These are phyloP conservation scores for Amborella trichopoda DNA, from an alignment of 164 flowering plant genomes.

Conservation along the genomic window DNA sequence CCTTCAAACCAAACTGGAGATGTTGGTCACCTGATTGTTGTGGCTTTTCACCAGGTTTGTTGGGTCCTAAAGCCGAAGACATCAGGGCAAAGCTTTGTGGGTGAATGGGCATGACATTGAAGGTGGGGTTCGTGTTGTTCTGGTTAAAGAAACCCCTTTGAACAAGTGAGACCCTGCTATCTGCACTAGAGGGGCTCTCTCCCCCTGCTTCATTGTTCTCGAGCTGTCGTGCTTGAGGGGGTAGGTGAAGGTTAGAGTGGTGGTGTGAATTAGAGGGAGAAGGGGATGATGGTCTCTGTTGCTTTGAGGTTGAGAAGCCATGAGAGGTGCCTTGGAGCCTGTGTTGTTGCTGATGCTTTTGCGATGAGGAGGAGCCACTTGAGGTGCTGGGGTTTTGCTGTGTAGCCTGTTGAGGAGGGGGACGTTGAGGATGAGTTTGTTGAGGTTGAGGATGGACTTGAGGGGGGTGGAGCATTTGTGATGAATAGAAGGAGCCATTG, in stretches of 20 bases:
- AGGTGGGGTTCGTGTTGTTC: background rate
- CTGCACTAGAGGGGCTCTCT: slow-evolving; percentile 67
- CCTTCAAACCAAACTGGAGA: slow-evolving; percentile 37
- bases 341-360: slow-evolving; percentile 69
- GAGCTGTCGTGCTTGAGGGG: slow-evolving; percentile 35
- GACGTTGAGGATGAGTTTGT: slow-evolving; percentile 32
- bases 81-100: slow-evolving; percentile 59
- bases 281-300: background rate
- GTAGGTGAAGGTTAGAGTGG: background rate
- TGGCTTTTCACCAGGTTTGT: slow-evolving; percentile 33
- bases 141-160: slow-evolving; percentile 45
- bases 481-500: slow-evolving; percentile 69
- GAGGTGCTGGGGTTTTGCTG: slow-evolving; percentile 59
- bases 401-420: slow-evolving; percentile 28
- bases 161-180: slow-evolving; percentile 47
- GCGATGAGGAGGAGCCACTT: slow-evolving; percentile 70
- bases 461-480: slow-evolving; percentile 88
- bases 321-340: slow-evolving; percentile 35
- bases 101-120: slow-evolving; percentile 34
- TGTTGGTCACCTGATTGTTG: slow-evolving; percentile 17
- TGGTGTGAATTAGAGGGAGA: background rate
- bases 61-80: slow-evolving; percentile 23
- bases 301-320: slow-evolving; percentile 37
- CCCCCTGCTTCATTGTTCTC: slow-evolving; percentile 47
- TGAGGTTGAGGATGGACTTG: slow-evolving; percentile 65